Base-by-base conservation (phyloP, 1,139 yeast species). In the Pneumocystis wakefieldiae region DNA sequence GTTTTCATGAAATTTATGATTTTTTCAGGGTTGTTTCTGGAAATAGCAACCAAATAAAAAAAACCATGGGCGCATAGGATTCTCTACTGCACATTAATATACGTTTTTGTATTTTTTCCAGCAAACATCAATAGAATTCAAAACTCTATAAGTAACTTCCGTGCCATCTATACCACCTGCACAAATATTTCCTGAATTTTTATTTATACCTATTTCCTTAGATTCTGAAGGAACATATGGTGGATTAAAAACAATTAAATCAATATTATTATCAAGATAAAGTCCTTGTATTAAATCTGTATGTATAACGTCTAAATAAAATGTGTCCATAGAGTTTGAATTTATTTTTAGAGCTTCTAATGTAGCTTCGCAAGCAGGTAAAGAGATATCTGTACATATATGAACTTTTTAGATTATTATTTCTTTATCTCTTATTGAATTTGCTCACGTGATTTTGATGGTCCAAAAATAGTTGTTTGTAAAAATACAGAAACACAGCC, bases 131-230 rank as follows among this genome's bases (percentile, higher is more conserved):
- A 61, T 19, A 19, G 5, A 14, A 15, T 32, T 36, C 15, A 65
- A 38, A 28, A 65, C 28, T n/a, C 61, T 38, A 12, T 19, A 39
- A 2, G 64, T 64, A 17, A 64, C 62, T 15, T 60, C 59, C 64
- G 64, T 64, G 3, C 67, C 67, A 12, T 64, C 66, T 12, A 19
- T 14, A 3, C 67, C 67, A 7, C 67, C 67, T 5, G 67, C 67
- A 66, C 67, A 65, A 14, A 64, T 60, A 24, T 65, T 61, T 38
- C 62, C 66, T 12, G 41, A 57, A 15, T 38, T 42, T 28, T 64
- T 57, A 58, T 62, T 64, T 19, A 48, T 48, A 48, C 14, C 15
- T 14, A 39, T 19, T 37, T 57, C 59, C 41, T 65, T 64, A 12
- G 63, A 29, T 7, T 28, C 29, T 12, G 67, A 65, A 12, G 67